phyloP scores from a whole-genome alignment of 768 basidiomycete species.

The Rubroboletus pulcherrimus region DNA sequence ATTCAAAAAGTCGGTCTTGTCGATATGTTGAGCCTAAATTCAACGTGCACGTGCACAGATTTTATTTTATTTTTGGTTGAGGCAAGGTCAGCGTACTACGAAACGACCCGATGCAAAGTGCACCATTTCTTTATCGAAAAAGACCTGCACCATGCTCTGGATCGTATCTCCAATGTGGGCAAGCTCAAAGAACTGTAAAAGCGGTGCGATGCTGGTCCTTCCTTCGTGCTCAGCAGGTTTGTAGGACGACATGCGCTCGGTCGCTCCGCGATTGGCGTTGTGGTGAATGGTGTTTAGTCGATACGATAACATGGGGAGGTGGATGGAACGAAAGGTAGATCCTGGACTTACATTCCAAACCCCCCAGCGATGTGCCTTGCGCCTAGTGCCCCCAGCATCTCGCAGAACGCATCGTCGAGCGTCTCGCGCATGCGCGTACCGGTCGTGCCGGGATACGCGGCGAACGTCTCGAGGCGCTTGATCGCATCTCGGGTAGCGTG shows the following conservation, averaged over 20 bases:
- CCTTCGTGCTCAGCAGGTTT: conserved; percentile 83
- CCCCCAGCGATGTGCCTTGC: conserved; percentile 79
- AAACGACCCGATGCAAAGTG: neutral
- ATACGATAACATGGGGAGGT: neutral
- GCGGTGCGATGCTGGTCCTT: conserved; percentile 80
- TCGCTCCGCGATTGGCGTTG: conserved; percentile 53
- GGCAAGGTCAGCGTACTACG: neutral
- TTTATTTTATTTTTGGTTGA: neutral
- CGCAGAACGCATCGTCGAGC: conserved; percentile 89
- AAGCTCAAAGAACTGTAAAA: conserved; percentile 95
- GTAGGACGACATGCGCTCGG: conserved; percentile 84
- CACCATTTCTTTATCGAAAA: conserved; percentile 94
- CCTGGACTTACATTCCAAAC: conserved; percentile 60
- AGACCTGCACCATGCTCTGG: conserved; percentile 96
- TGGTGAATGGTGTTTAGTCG: neutral
- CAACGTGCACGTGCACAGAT: neutral
- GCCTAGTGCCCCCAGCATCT: conserved; percentile 73
- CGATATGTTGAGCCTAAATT: conserved; percentile 75
- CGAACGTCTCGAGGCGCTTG: conserved; percentile 90
- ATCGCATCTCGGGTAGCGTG: conserved; percentile 89
- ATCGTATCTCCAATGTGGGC: conserved; percentile 98
- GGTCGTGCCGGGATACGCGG: conserved; percentile 80
- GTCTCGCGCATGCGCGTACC: conserved; percentile 88
- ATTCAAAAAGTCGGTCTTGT: conserved; percentile 91
- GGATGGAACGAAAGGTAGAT: neutral